Percentiles rank a stretch among this genome's conserved stretches.
Conservation (phyloP, 352 stramenopile genomes). For the Hyphochytrium catenoides region DNA sequence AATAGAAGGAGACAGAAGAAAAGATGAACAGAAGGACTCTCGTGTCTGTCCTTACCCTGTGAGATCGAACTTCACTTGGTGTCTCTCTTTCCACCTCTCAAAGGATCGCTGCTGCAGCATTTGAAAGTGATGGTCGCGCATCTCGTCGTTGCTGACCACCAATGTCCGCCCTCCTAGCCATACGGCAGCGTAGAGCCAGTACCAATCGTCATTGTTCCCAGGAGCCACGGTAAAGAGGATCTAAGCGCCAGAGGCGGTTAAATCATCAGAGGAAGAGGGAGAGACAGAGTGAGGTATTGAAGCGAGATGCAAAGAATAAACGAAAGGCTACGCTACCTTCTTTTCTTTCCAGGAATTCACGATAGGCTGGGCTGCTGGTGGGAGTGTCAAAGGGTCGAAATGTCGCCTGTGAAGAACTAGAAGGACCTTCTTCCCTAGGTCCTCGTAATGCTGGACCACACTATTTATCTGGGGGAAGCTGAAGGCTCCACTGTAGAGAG, state of each 20-base stretch:
- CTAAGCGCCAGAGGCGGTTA: constrained; percentile 4
- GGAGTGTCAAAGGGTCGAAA: constrained; percentile 62
- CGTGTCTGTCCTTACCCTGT: no score
- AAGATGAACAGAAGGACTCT: no score
- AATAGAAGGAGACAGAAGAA: no score
- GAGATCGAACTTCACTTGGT: constrained; percentile 83
- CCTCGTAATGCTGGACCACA: constrained; percentile 69
- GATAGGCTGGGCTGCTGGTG: constrained; percentile 30
- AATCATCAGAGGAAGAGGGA: no score
- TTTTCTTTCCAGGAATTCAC: constrained; percentile 39
- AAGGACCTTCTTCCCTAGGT: constrained; percentile 59
- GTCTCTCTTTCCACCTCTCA: constrained; percentile 85
- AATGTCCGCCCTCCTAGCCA: constrained; percentile 45
- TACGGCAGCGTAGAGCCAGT: constrained; percentile 90
- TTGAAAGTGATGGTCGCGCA: constrained; percentile 98
- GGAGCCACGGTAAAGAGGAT: constrained; percentile 74
- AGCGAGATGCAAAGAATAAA: no score
- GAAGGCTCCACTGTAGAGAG: constrained; percentile 57
- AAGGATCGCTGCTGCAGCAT: constrained; percentile 90
- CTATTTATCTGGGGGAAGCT: constrained; percentile 86
- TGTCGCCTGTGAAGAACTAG: constrained; percentile 87
- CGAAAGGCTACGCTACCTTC: constrained; percentile 6
- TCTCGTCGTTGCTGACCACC: constrained; percentile 94
- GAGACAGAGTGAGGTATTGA: no score
- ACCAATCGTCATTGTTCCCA: constrained; percentile 98